Conservation (phyloP, 2,329 filamentous ascomycete genomes). For the Xylaria hypoxylon region DNA sequence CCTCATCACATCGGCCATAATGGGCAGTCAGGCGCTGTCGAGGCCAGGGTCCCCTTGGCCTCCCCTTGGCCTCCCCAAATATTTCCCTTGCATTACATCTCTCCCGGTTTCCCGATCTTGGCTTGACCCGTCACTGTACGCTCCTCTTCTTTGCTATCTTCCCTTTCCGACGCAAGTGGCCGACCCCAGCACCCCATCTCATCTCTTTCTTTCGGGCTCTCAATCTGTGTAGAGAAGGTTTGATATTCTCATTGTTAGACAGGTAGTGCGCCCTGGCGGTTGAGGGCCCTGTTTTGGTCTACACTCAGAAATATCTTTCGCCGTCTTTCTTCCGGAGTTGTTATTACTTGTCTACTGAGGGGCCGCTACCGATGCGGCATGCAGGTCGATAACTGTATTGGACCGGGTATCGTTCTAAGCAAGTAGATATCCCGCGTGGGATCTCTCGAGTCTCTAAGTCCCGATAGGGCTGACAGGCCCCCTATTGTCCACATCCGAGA, state of each 20-base stretch:
- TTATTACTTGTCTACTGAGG: conserved; percentile 13
- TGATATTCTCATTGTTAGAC: conserved; percentile 34
- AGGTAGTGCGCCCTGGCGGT: conserved; percentile 37
- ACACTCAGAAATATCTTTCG: conserved; percentile 18
- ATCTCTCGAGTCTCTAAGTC: conserved; percentile 43
- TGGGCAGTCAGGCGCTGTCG: conserved; percentile 42
- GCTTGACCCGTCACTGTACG: conserved; percentile 31
- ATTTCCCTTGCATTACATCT: conserved; percentile 45
- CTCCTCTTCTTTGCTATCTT: conserved; percentile 44
- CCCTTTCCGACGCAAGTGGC: conserved; percentile 47
- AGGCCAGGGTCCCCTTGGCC: conserved; percentile 42
- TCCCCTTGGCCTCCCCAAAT: conserved; percentile 37
- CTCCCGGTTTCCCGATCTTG: conserved; percentile 38
- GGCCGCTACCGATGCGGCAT: conserved; percentile 44
- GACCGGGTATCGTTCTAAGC: conserved; percentile 37
- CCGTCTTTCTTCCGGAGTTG: conserved; percentile 16
- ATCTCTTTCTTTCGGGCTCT: conserved; percentile 38
- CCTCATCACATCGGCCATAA: conserved; percentile 46
- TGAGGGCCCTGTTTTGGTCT: conserved; percentile 19
- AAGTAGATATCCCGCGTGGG: conserved; percentile 37
- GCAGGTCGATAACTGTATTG: conserved; percentile 42
- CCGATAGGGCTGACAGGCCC: conserved; percentile 50
- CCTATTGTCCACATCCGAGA: conserved; percentile 51
- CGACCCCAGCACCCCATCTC: conserved; percentile 38
- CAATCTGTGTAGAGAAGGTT: conserved; percentile 32